Evolutionary conservation across 805 yeast genomes (phyloP).

Genomic region (Candida silvicultrix): DNA sequence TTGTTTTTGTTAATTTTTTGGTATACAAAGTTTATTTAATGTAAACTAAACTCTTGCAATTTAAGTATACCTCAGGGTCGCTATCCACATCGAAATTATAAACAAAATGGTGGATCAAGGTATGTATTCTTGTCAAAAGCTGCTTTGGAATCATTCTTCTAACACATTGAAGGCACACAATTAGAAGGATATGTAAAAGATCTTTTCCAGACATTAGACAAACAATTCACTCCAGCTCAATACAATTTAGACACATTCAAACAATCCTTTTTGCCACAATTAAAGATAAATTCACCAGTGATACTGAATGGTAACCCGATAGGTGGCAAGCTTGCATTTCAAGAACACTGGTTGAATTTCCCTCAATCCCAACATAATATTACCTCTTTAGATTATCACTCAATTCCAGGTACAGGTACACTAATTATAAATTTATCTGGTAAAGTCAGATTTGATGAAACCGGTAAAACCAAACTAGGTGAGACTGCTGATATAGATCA

Average conservation of each 20-base stretch:
- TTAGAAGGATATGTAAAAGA: constrained; percentile 20
- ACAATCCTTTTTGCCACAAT: constrained; percentile 33
- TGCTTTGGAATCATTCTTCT: not conserved
- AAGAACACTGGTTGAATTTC: constrained; percentile 48
- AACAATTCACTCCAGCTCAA: constrained; percentile 9
- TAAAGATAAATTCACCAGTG: constrained; percentile 45
- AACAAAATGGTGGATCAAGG: not conserved
- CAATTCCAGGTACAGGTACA: constrained; percentile 58
- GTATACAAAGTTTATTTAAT: no score
- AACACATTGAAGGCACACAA: constrained; percentile 5
- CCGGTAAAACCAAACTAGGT: constrained; percentile 61
- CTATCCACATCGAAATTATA: not conserved
- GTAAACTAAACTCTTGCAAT: no score
- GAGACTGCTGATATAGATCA: constrained; percentile 49
- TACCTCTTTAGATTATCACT: constrained; percentile 60
- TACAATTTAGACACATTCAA: constrained; percentile 15
- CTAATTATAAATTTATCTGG: constrained; percentile 43
- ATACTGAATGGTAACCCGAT: constrained; percentile 56
- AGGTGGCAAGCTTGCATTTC: constrained; percentile 44
- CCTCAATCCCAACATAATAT: constrained; percentile 59
- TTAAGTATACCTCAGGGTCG: no score
- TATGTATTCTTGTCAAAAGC: not conserved
- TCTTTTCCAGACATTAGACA: constrained; percentile 19
- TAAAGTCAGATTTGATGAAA: constrained; percentile 71
- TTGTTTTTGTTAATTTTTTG: no score